These are phyloP conservation scores for Cladosporium sp. DNA, from an alignment of 2,329 filamentous ascomycete genomes.

Conservation along the genomic window DNA sequence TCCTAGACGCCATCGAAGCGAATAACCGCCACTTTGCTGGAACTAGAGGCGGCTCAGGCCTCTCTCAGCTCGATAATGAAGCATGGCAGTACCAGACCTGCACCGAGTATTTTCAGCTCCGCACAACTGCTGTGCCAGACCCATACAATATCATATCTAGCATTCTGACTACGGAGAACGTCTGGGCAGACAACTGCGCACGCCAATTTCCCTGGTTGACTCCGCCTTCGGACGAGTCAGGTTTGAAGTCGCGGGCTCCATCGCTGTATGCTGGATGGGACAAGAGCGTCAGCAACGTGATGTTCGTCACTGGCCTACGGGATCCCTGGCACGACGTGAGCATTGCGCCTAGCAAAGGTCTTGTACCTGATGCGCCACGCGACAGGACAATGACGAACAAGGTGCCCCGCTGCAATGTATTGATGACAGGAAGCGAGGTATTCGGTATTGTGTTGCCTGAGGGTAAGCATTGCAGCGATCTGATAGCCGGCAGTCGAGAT, in stretches of 20 bases:
- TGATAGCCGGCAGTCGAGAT: slow-evolving; percentile 24
- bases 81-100: slow-evolving; percentile 29
- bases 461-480: slow-evolving; percentile 27
- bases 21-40: slow-evolving; percentile 25
- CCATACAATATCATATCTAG: slow-evolving; percentile 26
- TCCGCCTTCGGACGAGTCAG: slow-evolving; percentile 15
- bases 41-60: not conserved
- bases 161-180: slow-evolving; percentile 22
- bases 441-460: slow-evolving; percentile 28
- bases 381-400: slow-evolving; percentile 21
- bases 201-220: slow-evolving; percentile 22
- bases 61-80: slow-evolving; percentile 18
- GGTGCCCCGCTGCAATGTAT: slow-evolving; percentile 25
- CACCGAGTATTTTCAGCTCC: slow-evolving; percentile 29
- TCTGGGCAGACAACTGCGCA: slow-evolving; percentile 23
- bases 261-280: slow-evolving; percentile 29
- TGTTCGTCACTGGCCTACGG: slow-evolving; percentile 27
- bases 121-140: slow-evolving; percentile 25
- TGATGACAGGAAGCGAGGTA: slow-evolving; percentile 23
- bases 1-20: slow-evolving; percentile 25
- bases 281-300: slow-evolving; percentile 27
- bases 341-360: slow-evolving; percentile 23
- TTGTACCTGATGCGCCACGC: slow-evolving; percentile 19
- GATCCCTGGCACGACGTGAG: slow-evolving; percentile 30
- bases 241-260: slow-evolving; percentile 20